Percentiles rank a stretch among this genome's conserved stretches.
Evolutionary conservation across 176 grass and related monocot genomes (phyloP).

Genomic region (Avena atlantica): DNA sequence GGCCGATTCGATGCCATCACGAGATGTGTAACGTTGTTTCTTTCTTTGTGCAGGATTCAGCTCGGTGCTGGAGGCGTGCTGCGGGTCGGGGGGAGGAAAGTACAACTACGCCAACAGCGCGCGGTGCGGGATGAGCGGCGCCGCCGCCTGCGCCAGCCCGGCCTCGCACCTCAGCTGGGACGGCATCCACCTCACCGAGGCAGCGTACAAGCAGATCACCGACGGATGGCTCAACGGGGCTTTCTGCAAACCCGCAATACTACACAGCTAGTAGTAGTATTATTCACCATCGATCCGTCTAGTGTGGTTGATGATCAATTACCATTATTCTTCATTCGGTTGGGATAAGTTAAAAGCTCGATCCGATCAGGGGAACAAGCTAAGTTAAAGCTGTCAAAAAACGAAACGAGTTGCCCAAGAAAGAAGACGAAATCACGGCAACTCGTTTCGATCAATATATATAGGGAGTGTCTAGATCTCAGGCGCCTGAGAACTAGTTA

Average conservation of each 20-base stretch:
- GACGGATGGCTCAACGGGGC: constrained; percentile 68
- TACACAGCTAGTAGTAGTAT: constrained; percentile 32
- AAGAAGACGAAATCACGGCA: neutral
- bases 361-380: neutral
- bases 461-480: too few species aligned
- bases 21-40: too few species aligned
- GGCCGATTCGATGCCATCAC: neutral
- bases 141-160: constrained; percentile 57
- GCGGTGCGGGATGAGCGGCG: constrained; percentile 57
- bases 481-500: too few species aligned
- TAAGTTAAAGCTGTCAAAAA: neutral
- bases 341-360: neutral
- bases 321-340: neutral
- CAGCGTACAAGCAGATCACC: constrained; percentile 58
- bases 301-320: too few species aligned
- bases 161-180: constrained; percentile 76
- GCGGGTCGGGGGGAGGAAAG: constrained; percentile 56
- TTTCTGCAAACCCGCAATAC: constrained; percentile 57
- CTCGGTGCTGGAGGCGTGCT: constrained; percentile 60
- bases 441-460: neutral
- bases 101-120: constrained; percentile 66
- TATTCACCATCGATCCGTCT: too few species aligned
- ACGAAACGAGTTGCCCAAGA: neutral
- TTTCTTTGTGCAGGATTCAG: constrained; percentile 49
- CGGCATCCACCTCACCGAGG: constrained; percentile 85